phyloP scores from a whole-genome alignment of 305 asterid species.

The Galium porrigens region DNA sequence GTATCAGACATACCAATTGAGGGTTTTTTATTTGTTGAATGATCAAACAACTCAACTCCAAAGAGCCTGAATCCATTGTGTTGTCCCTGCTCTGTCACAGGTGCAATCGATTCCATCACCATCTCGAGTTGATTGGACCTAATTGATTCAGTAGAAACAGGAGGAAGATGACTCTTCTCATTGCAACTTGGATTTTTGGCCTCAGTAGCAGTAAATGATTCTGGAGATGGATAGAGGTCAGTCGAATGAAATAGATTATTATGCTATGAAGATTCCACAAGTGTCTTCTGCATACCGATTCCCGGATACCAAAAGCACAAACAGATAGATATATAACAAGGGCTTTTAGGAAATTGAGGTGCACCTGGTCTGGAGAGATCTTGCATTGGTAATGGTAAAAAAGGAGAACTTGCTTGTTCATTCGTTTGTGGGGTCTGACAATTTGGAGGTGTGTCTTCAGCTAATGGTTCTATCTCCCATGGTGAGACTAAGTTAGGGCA shows the following conservation, averaged over 20 bases:
- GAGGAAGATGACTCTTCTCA: slow-evolving; percentile 30
- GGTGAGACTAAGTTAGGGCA: slow-evolving; percentile 48
- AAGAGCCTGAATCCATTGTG: slow-evolving; percentile 58
- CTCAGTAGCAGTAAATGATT: slow-evolving; percentile 33
- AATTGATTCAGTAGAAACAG: slow-evolving; percentile 30
- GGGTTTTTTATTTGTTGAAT: slow-evolving; percentile 31
- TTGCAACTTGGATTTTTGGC: slow-evolving; percentile 23
- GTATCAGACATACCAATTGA: slow-evolving; percentile 30
- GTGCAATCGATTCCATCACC: slow-evolving; percentile 41
- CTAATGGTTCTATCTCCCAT: slow-evolving; percentile 30
- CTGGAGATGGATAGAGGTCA: slow-evolving; percentile 42
- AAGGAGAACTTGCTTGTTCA: slow-evolving; percentile 18
- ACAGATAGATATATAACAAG: too few species aligned
- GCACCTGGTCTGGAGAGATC: slow-evolving; percentile 22
- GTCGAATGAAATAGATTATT: slow-evolving; percentile 34
- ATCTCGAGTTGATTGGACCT: slow-evolving; percentile 43
- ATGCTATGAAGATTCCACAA: slow-evolving; percentile 28
- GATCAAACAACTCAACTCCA: slow-evolving; percentile 66
- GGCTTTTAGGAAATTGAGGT: background rate
- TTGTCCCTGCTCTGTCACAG: slow-evolving; percentile 49
- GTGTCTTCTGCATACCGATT: slow-evolving; percentile 55
- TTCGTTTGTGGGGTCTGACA: slow-evolving; percentile 24
- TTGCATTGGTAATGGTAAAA: slow-evolving; percentile 17
- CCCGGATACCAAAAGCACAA: background rate
- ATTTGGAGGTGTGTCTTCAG: slow-evolving; percentile 19